Percentiles rank a stretch among this genome's conserved stretches.
Conservation (phyloP, 208 protist genomes). For the Trypanosoma platydactyli region DNA sequence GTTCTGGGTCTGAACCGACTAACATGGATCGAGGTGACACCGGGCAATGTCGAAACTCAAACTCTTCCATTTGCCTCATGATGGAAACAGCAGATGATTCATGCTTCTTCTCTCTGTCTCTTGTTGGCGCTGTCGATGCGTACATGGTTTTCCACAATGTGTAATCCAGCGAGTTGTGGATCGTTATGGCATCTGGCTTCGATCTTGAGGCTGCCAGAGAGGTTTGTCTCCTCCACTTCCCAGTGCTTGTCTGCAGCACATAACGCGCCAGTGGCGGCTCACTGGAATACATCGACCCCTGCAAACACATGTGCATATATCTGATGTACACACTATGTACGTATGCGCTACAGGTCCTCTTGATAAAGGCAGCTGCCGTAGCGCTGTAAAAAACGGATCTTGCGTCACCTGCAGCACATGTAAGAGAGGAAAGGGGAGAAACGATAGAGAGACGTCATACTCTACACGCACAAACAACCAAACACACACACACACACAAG, state of each 20-base stretch:
- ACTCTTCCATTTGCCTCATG: constrained; percentile 17
- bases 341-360: not conserved
- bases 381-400: too few relatives aligned
- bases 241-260: constrained; percentile 26
- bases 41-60: constrained; percentile 16
- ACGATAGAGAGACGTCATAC: not conserved
- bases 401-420: too few relatives aligned
- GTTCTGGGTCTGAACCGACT: not conserved
- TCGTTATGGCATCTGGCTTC: not conserved
- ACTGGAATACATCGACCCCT: constrained; percentile 1
- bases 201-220: not conserved
- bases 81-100: not conserved
- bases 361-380: too few relatives aligned
- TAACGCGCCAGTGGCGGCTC: constrained; percentile 31
- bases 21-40: not conserved
- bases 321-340: not conserved
- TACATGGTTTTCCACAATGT: constrained; percentile 46
- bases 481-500: constrained; percentile 4
- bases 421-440: not conserved
- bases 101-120: not conserved
- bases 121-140: not conserved
- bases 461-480: not conserved
- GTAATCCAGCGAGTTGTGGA: constrained; percentile 71
- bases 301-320: not conserved
- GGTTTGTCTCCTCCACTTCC: constrained; percentile 29